Evolutionary conservation across 2,329 filamentous ascomycete species (phyloP), one percentile per base, ranked within the genome.

Genomic region (Beauveria sp.): DNA sequence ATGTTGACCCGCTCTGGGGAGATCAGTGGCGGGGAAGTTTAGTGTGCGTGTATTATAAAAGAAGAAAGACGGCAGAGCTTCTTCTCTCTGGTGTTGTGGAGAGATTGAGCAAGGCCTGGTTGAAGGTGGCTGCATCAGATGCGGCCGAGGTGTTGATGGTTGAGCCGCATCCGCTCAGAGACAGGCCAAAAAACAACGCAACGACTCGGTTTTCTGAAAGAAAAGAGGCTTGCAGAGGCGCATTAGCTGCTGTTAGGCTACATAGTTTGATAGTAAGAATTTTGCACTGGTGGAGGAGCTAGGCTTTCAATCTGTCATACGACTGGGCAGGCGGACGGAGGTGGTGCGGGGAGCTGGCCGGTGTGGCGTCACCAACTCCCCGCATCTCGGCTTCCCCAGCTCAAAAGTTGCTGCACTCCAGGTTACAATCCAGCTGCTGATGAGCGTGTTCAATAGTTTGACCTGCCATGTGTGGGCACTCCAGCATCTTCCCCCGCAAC

Each of bases 301-400:
- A 18, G 55, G 55, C 55, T 22, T 58, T 22, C 45, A 5, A 10
- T 8, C 28, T 9, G 20, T 58, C 55, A 10, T 42, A 28, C 55
- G 30, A 58, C 30, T 58, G 55, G 55, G 30, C 55, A 30, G 30
- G 30, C 9, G 16, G 20, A 22, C 20, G 14, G 45, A 57, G 55
- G 55, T 47, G 30, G 46, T 50, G 55, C 45, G 55, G 54, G 54
- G 55, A 49, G 45, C 43, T 43, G 30, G 55, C 46, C 47, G 54
- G 30, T n/a, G 38, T 59, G 47, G 57, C 54, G 54, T 57, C 18
- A n/a, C 38, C 30, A 59, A 59, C 43, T 24, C 57, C 57, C 57
- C 57, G 30, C 49, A 59, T 59, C 57, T 59, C 57, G 47, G 57
- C 57, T 51, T 51, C 57, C 57, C 57, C 57, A 59, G 57, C 56